A percentile compares a stretch with the other conserved stretches of the same genome.
These are phyloP conservation scores for Ploettnerulaceae sp. DNA, from an alignment of 2,329 filamentous ascomycete genomes.

Conservation along the genomic window DNA sequence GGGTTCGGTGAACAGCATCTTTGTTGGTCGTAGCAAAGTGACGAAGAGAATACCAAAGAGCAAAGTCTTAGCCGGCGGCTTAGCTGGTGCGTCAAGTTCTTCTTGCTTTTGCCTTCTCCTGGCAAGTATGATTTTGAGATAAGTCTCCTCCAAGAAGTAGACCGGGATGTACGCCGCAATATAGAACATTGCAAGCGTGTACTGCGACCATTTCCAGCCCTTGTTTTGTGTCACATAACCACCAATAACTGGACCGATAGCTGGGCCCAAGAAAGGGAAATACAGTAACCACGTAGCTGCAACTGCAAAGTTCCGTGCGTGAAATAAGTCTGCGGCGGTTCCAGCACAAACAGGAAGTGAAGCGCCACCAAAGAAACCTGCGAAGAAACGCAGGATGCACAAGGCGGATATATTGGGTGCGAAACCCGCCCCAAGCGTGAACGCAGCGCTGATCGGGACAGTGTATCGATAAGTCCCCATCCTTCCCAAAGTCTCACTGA, in stretches of 20 bases:
- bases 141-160: conserved; percentile 18
- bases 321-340: conserved; percentile 18
- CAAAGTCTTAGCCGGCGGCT: conserved; percentile 8
- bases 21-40: conserved; percentile 37
- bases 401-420: conserved; percentile 46
- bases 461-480: conserved; percentile 46
- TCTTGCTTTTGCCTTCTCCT: conserved; percentile 4
- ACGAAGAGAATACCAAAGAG: conserved; percentile 14
- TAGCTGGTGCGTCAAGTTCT: neutral
- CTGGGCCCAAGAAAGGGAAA: conserved; percentile 22
- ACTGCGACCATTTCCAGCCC: conserved; percentile 23
- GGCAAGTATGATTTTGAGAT: conserved; percentile 18
- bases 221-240: conserved; percentile 17
- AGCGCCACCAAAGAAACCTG: conserved; percentile 41
- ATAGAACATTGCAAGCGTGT: conserved; percentile 13
- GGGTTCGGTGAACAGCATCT: conserved; percentile 58
- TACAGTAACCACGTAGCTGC: no score
- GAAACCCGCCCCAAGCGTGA: conserved; percentile 51
- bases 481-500: conserved; percentile 55
- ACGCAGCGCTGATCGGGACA: conserved; percentile 46
- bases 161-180: conserved; percentile 9
- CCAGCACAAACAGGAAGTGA: conserved; percentile 16
- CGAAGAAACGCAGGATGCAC: conserved; percentile 51
- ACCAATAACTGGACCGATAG: conserved; percentile 21
- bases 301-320: no score